These are phyloP conservation scores for Paraconiothyrium sp. DNA, from an alignment of 2,329 filamentous ascomycete species.

Conservation along the genomic window DNA sequence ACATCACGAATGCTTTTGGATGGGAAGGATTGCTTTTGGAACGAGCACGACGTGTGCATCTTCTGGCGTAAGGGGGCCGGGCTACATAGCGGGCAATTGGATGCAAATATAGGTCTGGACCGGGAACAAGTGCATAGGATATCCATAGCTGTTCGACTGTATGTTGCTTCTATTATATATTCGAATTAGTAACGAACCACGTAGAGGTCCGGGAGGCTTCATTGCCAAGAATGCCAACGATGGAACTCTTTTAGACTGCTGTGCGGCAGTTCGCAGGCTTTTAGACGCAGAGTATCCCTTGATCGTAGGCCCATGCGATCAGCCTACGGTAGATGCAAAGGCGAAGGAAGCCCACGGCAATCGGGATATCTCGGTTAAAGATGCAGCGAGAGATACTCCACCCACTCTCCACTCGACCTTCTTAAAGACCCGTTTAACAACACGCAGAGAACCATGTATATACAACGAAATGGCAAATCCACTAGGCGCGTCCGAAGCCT, in stretches of 20 bases:
- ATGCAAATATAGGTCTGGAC: neutral
- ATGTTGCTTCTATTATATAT: constrained; percentile 2
- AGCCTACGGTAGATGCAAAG: neutral
- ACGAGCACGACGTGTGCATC: neutral
- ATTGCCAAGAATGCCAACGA: neutral
- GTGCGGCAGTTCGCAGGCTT: neutral
- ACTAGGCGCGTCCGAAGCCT: neutral
- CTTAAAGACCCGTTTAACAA: neutral
- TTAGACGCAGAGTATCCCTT: neutral
- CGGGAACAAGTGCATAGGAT: neutral
- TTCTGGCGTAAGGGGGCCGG: neutral
- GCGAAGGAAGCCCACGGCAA: neutral
- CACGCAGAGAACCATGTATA: neutral
- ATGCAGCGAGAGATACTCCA: constrained; percentile 3
- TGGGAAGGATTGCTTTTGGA: neutral
- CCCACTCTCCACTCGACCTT: neutral
- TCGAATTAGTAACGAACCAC: neutral
- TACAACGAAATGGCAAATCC: neutral
- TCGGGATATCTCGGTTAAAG: constrained; percentile 1
- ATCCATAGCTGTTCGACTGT: neutral
- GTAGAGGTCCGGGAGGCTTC: neutral
- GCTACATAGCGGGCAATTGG: neutral
- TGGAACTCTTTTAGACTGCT: no score
- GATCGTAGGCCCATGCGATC: no score
- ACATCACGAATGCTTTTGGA: neutral